Conservation (phyloP, 768 basidiomycete genomes). For the Hemileccinum impolitum region DNA sequence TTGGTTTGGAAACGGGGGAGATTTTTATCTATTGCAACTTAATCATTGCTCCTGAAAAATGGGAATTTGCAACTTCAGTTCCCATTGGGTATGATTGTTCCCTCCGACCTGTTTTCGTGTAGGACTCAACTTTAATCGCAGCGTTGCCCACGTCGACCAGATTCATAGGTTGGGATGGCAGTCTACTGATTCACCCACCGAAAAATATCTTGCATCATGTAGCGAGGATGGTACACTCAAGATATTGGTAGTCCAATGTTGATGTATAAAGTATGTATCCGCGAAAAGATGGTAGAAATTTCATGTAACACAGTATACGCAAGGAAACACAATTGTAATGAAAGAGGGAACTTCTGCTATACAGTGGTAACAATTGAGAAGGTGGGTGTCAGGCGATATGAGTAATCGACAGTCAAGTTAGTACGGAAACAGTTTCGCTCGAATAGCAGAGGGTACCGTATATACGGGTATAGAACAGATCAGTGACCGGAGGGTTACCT, state of each 20-base stretch:
- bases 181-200: constrained; percentile 34
- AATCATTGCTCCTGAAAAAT: constrained; percentile 33
- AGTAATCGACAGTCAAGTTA: constrained; percentile 12
- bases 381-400: constrained; percentile 32
- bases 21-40: constrained; percentile 58
- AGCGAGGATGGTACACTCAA: constrained; percentile 92
- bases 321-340: constrained; percentile 15
- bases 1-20: constrained; percentile 82
- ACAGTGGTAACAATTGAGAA: constrained; percentile 54
- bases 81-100: constrained; percentile 45
- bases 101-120: constrained; percentile 1
- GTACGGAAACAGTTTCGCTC: constrained; percentile 64
- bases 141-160: constrained; percentile 71
- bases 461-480: constrained; percentile 70
- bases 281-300: constrained; percentile 16
- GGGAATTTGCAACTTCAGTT: constrained; percentile 47
- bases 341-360: constrained; percentile 47
- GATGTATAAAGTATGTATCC: constrained; percentile 43
- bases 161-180: constrained; percentile 84
- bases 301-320: constrained; percentile 29
- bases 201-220: constrained; percentile 71
- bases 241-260: constrained; percentile 61
- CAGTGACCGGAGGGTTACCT: constrained; percentile 33
- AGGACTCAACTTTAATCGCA: constrained; percentile 28
- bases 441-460: constrained; percentile 40